Percentiles rank a stretch among this genome's conserved stretches.
Evolutionary conservation across 1,139 yeast genomes (phyloP).

Genomic region (Suhomyces choctaworum): DNA sequence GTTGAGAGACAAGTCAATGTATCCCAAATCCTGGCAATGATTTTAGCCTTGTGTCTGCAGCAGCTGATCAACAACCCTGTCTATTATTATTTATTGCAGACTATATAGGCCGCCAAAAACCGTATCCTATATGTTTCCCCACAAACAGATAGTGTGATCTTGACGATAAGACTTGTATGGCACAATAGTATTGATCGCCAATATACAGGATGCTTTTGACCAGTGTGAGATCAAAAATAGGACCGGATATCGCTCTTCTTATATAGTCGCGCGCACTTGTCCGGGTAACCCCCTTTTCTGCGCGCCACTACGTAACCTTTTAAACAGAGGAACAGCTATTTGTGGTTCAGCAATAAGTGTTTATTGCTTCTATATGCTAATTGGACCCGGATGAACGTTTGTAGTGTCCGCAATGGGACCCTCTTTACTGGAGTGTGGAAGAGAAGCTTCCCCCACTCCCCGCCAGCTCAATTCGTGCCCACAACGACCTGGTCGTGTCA

Average conservation of each 20-base stretch:
- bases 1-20: constrained; percentile 46
- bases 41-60: constrained; percentile 9
- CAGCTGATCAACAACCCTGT: constrained; percentile 10
- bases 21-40: constrained; percentile 27
- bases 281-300: constrained; percentile 40
- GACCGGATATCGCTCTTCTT: constrained; percentile 17
- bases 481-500: too few relatives aligned
- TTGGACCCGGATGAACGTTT: too few relatives aligned
- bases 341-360: too few relatives aligned
- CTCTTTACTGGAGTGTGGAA: too few relatives aligned
- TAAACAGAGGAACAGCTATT: too few relatives aligned
- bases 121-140: constrained; percentile 10
- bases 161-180: constrained; percentile 7
- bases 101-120: constrained; percentile 11
- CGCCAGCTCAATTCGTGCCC: too few relatives aligned
- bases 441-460: too few relatives aligned
- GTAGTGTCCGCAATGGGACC: too few relatives aligned
- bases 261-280: constrained; percentile 25
- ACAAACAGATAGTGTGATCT: constrained; percentile 10
- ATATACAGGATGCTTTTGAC: constrained; percentile 12
- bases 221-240: constrained; percentile 2
- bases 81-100: constrained; percentile 14
- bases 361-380: too few relatives aligned
- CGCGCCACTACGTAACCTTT: too few relatives aligned
- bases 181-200: constrained; percentile 10